Evolutionary conservation across 805 yeast species (phyloP), one percentile per base, ranked within the genome.

Genomic region (Myxozyma lipomycoides): DNA sequence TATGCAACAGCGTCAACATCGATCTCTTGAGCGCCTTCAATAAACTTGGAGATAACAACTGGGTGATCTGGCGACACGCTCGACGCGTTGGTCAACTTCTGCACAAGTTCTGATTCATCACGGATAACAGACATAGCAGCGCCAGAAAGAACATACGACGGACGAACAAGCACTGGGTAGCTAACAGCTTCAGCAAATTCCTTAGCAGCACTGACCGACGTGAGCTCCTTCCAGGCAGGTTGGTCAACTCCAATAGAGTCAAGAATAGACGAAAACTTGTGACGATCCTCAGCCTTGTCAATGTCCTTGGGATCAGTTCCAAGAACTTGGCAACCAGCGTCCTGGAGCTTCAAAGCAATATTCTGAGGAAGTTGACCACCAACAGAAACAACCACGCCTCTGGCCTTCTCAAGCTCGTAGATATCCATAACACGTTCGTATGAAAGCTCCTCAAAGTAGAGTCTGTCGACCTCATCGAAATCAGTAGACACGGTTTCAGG

Each of bases 351-450:
- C 62, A 93, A 77, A 3, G 98, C 98, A 69, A 93, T 93, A 75
- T 93, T 91, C 74, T 91, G 97, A 44, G 98, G 96, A 59, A 90
- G 77, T 77, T 91, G 98, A 63, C 98, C 98, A 69, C 98, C 98
- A 61, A 91, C 96, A 51, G 95, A 84, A 48, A 93, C 95, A 61
- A 91, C 90, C 60, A 90, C 95, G 60, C 97, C 98, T 62, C 79
- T 76, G 32, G 98, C 81, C 53, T 78, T 72, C 73, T 91, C 98
- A 63, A 91, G 76, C 73, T 91, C 98, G 68, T 91, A 91, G 62
- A 91, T 91, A 73, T 93, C 98, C 85, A 91, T 78, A 32, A 91
- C 97, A 72, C 98, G 85, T 78, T 91, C 98, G 67, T 84, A 86
- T 48, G 93, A 84, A 49, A 91, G 79, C 70, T 90, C 97, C 73